Percentiles rank a stretch among this genome's conserved stretches.
Evolutionary conservation across 2,329 filamentous ascomycete genomes (phyloP).

Genomic region (Samsoniella hepiali): DNA sequence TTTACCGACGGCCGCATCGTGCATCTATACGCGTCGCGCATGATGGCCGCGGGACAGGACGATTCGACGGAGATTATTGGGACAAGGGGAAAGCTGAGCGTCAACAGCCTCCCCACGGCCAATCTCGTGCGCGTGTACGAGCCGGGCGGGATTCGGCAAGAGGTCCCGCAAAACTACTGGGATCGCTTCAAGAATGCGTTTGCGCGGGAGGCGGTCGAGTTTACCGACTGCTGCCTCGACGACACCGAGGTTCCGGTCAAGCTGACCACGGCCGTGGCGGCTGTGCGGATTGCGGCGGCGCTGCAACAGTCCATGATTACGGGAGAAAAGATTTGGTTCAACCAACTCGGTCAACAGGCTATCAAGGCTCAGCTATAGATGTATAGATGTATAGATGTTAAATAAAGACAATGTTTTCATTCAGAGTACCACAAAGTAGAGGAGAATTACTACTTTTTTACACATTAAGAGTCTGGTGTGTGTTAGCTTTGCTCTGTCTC

Average conservation of each 20-base stretch:
- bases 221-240: conserved; percentile 57
- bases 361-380: not conserved
- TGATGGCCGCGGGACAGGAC: not conserved
- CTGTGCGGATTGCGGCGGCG: conserved; percentile 58
- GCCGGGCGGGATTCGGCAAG: not conserved
- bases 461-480: no score
- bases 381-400: not conserved
- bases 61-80: not conserved
- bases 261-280: conserved; percentile 54
- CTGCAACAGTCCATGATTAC: conserved; percentile 55
- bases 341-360: conserved; percentile 42
- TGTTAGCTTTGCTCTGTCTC: no score
- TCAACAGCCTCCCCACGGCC: not conserved
- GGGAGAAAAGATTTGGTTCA: conserved; percentile 57
- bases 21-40: not conserved
- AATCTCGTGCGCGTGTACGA: not conserved
- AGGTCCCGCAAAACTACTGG: not conserved
- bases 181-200: not conserved
- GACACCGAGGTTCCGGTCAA: conserved; percentile 53
- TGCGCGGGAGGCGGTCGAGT: conserved; percentile 48
- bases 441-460: no score
- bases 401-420: no score
- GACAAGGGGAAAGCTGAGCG: not conserved
- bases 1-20: not conserved
- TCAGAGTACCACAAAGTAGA: no score